Percentiles rank a stretch among this genome's conserved stretches.
Evolutionary conservation across 306 rosid genomes (phyloP).

Genomic region (Elaeagnus macrophylla): DNA sequence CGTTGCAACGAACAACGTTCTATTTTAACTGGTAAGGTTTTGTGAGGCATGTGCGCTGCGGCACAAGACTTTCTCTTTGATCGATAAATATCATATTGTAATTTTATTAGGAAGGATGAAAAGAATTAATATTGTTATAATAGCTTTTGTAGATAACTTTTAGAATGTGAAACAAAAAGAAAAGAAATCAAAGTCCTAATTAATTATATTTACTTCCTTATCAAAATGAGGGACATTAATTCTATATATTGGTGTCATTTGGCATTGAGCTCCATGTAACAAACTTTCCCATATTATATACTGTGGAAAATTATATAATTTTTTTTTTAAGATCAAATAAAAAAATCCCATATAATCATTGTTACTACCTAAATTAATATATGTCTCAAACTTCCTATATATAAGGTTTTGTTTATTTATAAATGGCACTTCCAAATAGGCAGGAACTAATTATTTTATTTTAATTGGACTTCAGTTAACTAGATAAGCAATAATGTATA

Average conservation of each 20-base stretch:
- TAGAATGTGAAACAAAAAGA: conserved; percentile 12
- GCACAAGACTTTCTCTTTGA: too few species aligned
- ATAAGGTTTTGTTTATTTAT: conserved; percentile 32
- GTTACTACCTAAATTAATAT: conserved; percentile 18
- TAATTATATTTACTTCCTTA: conserved; percentile 25
- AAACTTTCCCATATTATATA: conserved; percentile 22
- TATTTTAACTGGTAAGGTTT: too few species aligned
- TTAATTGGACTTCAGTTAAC: conserved; percentile 11
- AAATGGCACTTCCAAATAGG: conserved; percentile 65
- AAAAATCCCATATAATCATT: conserved; percentile 32
- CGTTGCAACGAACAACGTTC: too few species aligned
- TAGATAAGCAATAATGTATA: neutral
- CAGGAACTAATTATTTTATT: conserved; percentile 42
- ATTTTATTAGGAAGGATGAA: conserved; percentile 17
- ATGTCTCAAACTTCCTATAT: conserved; percentile 30
- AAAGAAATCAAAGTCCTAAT: conserved; percentile 26
- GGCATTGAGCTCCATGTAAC: conserved; percentile 20
- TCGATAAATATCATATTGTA: conserved; percentile 26
- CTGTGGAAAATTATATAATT: neutral
- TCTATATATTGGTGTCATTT: conserved; percentile 20
- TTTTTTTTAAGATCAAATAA: conserved; percentile 23
- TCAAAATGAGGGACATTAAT: conserved; percentile 14
- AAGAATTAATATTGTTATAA: neutral
- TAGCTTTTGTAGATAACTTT: conserved; percentile 4
- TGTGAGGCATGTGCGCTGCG: too few species aligned